phyloP scores from a whole-genome alignment of 495 filamentous ascomycete genomes.

The Penicillium simplicissimum region DNA sequence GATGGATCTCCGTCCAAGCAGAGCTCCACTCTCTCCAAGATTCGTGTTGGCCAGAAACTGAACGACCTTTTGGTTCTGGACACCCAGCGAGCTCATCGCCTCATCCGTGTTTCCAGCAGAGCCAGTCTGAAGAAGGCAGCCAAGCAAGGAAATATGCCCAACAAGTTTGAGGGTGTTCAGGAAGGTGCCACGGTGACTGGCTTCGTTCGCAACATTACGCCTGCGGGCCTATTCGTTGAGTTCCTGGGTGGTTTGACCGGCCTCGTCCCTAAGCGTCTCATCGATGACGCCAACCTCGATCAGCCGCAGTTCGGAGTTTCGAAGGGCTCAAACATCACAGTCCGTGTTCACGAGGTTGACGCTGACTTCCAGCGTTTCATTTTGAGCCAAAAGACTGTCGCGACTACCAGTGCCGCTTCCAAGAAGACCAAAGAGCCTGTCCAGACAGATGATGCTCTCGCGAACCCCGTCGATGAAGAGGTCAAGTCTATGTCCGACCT shows the following conservation, averaged over 20 bases:
- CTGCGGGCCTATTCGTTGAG: constrained; percentile 76
- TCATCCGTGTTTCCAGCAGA: constrained; percentile 76
- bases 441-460: constrained; percentile 42
- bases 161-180: constrained; percentile 65
- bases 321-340: constrained; percentile 68
- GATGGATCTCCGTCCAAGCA: constrained; percentile 80
- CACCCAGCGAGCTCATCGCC: constrained; percentile 70
- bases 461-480: constrained; percentile 69
- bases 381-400: constrained; percentile 56
- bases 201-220: constrained; percentile 81
- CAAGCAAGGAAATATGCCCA: constrained; percentile 63
- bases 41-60: constrained; percentile 77
- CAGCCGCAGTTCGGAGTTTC: constrained; percentile 73
- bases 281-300: constrained; percentile 64
- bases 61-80: constrained; percentile 81
- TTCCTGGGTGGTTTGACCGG: constrained; percentile 78
- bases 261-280: constrained; percentile 71
- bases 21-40: constrained; percentile 68
- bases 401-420: constrained; percentile 32
- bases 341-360: constrained; percentile 71
- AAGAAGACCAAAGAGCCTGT: constrained; percentile 34
- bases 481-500: constrained; percentile 68
- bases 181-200: constrained; percentile 70
- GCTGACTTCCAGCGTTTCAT: constrained; percentile 57
- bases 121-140: constrained; percentile 76